Base-by-base conservation (phyloP, 768 basidiomycete genomes). In the Russula ochroleuca region DNA sequence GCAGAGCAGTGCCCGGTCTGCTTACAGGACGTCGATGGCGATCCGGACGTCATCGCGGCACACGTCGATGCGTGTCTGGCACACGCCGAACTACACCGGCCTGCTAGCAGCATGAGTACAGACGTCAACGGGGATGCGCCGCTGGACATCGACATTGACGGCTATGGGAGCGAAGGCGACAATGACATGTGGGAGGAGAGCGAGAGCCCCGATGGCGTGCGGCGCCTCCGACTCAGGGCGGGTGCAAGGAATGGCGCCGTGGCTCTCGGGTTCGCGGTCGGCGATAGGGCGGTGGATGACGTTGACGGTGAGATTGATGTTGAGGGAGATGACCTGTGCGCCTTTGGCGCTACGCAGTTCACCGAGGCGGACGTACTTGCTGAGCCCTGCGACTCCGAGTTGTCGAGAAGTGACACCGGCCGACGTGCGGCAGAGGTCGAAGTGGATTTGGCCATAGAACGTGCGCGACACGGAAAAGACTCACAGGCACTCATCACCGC, bases 1-100 rank as follows among this genome's bases (percentile, higher is more conserved):
- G 66, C 15, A 67, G 72, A 45, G 76, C 69, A 78, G n/a, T 93
- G 90, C 69, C 91, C 90, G 1, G 83, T 93, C 25, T 93, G 90
- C 70, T 73, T 79, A 50, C 74, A 74, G 45, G 73, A 72, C 17
- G 78, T 90, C 1, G 75, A 73, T 51, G 90, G 90, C 1, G 90
- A 90, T 69, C 77, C 79, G 49, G 90, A 90, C 64, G 85, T 90
- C 10, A 70, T 90, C 2, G 84, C 89, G 68, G 89, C 88, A 17
- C 91, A 93, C 73, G 81, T 93, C n/a, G 88, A 93, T 69, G 78
- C 88, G 8, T 93, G 91, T 71, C 72, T 93, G 48, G 83, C 83
- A 5, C 77, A 88, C 68, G 82, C 84, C 68, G 77, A 61, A 28
- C 48, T 53, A 33, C 65, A 45, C 1, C 45, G 50, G 5, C 48